Base-by-base conservation (phyloP, 495 filamentous ascomycete species). In the Talaromyces thailandensis region DNA sequence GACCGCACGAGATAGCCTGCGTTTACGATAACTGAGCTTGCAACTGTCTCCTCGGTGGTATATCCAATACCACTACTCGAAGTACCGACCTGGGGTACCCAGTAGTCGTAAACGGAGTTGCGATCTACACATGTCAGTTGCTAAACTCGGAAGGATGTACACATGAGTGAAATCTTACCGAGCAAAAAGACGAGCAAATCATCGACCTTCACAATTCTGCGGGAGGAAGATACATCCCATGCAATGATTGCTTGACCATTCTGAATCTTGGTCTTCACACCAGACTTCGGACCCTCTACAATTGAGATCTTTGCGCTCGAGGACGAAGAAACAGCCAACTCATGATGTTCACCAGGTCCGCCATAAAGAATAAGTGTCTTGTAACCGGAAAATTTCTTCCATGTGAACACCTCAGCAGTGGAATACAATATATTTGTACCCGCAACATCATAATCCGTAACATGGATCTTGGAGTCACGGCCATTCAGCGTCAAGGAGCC, bases 1-100 rank as follows among this genome's bases (percentile, higher is more conserved):
- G 76, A 84, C 14, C 90, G 84, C 29, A 92, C 77, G n/a, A 93
- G 85, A 67, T 92, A 92, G 6, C 87, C 86, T 0, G 86, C 90
- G 62, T 87, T 81, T 62, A 91, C 76, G 61, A 92, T 88, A 3
- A 90, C 73, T 0, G 82, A 79, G 0, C 75, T 75, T 18, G 73
- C 74, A 51, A 75, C 72, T 2, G 65, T 68, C 43, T 77, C 69
- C 65, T 73, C 58, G n/a, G 69, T 76, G 53, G 70, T 73, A 53
- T 69, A 81, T 4, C 71, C 73, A 23, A 76, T 71, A 18, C 63
- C 65, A 14, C 53, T 71, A n/a, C 65, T 71, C n/a, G 43, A 64
- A 58, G 63, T 65, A 1, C 71, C 71, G 11, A 86, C 68, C 62
- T 88, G 76, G 2, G 86, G 81, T 12, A 82, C 79, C 88, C 88